Base-by-base conservation (phyloP, 2,329 filamentous ascomycete genomes). In the Ceratocystis harringtonii region DNA sequence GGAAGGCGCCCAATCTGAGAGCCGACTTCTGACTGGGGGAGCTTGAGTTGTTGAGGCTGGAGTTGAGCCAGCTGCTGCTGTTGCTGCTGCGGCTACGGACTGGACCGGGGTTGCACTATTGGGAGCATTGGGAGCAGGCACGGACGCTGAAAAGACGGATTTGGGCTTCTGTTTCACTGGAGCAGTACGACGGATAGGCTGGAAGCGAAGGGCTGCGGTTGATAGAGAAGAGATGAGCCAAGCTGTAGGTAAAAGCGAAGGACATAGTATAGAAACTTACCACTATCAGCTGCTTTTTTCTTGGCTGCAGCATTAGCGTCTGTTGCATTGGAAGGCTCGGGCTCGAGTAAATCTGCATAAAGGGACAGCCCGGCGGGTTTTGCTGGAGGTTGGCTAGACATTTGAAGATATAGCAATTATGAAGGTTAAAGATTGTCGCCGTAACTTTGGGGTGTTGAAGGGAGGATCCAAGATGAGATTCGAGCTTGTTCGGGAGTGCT, bases 291-390 rank as follows among this genome's bases (percentile, higher is more conserved):
- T 15, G 76, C 78, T 75, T 88, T 90, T 74, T 86, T 91, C 52
- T 58, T 30, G 6, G 43, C 22, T n/a, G 43, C 30, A 28, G 25
- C n/a, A 45, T 81, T 78, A 71, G 78, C 69, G 70, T 82, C 77
- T 67, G 77, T 73, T 57, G 75, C 71, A 50, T 73, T 71, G 22
- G 79, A 78, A 22, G 77, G 73, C 70, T 74, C 70, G 60, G 70
- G 78, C 70, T 90, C 87, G 69, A 94, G 83, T 55, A 95, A 81
- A 74, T 95, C 89, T 65, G 89, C 91, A 73, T 96, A 96, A 4
- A 95, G 83, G 19, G 89, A 92, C 69, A 90, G 78, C 66, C 80
- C 80, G 66, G 78, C 76, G 66, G 78, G 75, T 60, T 65, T 61
- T 43, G 75, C 75, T 17, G 60, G 62, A 30, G 55, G 62, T 63